Evolutionary conservation across 768 basidiomycete species (phyloP).

Genomic region (Suillus tomentosus): DNA sequence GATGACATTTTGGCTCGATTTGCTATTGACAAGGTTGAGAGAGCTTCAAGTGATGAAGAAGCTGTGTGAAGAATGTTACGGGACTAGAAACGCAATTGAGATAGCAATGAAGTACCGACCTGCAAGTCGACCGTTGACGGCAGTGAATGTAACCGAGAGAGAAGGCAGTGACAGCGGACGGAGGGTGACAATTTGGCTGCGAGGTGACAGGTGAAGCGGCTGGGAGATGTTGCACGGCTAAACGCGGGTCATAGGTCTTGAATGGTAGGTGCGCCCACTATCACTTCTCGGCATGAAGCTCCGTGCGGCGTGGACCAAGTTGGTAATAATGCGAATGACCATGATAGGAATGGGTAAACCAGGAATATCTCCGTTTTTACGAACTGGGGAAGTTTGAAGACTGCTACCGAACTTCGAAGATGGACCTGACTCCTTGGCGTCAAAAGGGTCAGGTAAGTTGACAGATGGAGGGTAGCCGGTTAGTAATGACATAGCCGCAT

Average conservation of each 20-base stretch:
- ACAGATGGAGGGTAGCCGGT: not conserved
- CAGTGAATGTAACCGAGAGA: not conserved
- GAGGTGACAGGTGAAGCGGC: not conserved
- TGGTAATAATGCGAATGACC: conserved; percentile 2
- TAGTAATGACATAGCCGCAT: not conserved
- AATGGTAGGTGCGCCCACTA: not conserved
- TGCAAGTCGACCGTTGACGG: not conserved
- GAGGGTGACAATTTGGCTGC: not conserved
- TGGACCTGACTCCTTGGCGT: not conserved
- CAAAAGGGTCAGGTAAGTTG: not conserved
- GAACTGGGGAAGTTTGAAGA: not conserved
- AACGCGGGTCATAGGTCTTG: not conserved
- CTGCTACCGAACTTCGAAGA: not conserved
- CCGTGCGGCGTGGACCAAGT: conserved; percentile 12
- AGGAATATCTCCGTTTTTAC: not conserved
- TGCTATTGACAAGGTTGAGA: too few species aligned
- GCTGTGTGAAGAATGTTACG: not conserved
- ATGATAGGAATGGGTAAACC: conserved; percentile 8
- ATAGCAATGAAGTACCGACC: not conserved
- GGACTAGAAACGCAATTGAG: not conserved
- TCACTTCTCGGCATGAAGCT: conserved; percentile 10
- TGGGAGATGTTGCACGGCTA: not conserved
- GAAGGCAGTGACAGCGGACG: not conserved
- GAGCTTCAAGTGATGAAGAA: not conserved
- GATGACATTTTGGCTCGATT: conserved; percentile 5